These are phyloP conservation scores for Citrus medica DNA, from an alignment of 345 rosid species.

Conservation along the genomic window DNA sequence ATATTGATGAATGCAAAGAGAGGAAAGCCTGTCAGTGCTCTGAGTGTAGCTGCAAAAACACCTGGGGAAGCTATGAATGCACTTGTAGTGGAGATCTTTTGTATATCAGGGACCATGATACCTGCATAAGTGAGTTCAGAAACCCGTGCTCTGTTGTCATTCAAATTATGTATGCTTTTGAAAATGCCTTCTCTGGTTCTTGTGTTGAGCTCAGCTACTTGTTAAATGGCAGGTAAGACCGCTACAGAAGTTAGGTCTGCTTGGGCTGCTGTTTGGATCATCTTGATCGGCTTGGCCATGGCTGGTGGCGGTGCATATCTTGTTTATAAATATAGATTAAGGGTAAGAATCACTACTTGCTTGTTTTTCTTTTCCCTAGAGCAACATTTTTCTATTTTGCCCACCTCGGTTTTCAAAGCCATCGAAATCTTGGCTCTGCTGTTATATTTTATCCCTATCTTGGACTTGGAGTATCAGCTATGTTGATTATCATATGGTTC, in stretches of 20 bases:
- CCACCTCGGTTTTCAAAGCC: not conserved
- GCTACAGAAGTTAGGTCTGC: slow-evolving; percentile 73
- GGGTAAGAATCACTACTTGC: slow-evolving; percentile 47
- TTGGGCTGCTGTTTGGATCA: slow-evolving; percentile 93
- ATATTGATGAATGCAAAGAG: slow-evolving; percentile 91
- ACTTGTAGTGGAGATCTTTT: slow-evolving; percentile 84
- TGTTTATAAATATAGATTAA: slow-evolving; percentile 77
- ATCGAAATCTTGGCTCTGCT: not conserved
- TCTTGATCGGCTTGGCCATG: slow-evolving; percentile 71
- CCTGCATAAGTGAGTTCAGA: slow-evolving; percentile 81
- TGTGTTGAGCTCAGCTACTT: slow-evolving; percentile 12
- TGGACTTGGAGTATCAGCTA: not conserved
- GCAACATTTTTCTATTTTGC: not conserved
- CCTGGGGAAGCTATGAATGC: slow-evolving; percentile 95
- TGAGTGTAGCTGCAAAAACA: slow-evolving; percentile 89
- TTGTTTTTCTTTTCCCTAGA: not conserved
- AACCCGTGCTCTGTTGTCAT: not conserved
- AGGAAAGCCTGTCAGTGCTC: slow-evolving; percentile 95
- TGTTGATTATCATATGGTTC: not conserved
- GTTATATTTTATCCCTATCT: not conserved
- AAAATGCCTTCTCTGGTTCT: not conserved
- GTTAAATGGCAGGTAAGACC: slow-evolving; percentile 55
- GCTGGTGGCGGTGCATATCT: slow-evolving; percentile 86
- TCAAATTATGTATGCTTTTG: not conserved
- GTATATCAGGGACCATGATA: slow-evolving; percentile 87